Base-by-base conservation (phyloP, 805 yeast genomes). In the Zygosaccharomyces pseudorouxii region DNA sequence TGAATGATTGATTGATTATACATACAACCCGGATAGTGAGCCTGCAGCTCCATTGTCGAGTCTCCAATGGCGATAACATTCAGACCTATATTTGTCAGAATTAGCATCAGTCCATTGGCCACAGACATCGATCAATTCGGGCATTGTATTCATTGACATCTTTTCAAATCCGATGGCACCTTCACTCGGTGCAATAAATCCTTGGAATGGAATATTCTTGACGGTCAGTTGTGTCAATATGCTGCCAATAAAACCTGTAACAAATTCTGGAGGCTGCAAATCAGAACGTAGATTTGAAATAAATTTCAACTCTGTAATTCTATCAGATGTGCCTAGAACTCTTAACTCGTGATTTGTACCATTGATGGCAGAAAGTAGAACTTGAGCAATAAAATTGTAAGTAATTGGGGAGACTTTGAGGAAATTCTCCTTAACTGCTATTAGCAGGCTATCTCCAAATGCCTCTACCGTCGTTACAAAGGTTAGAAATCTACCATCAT, bases 141-240 rank as follows among this genome's bases (percentile, higher is more conserved):
- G 60, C 57, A 67, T 60, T 3, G 60, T 48, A 2, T 49, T 52
- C 19, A 56, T 23, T 3, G 63, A 74, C 8, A 79, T 62, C 55
- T 77, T 80, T 53, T 81, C 86, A 60, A 70, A 79, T 2, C 84
- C 84, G 2, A 75, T 69, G 18, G 78, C 81, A 4, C 87, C 87
- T 63, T 81, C 86, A 37, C 84, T 74, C 51, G 80, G 79, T 39
- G 64, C 51, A 45, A 63, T 31, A 49, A 54, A 7, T 29, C 61
- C 51, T 36, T 47, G 28, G 52, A 56, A 49, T 19, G 49, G 31
- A n/a, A 53, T 8, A 28, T 48, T 40, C 20, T 45, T 54, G 57
- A 3, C 12, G 28, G 54, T 19, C 28, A 62, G 16, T 51, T 60
- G 49, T 73, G 71, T 16, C 63, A 59, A 4, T 71, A 51, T 0